phyloP scores from a whole-genome alignment of 2,329 filamentous ascomycete species.

The Xylariaceae sp. region DNA sequence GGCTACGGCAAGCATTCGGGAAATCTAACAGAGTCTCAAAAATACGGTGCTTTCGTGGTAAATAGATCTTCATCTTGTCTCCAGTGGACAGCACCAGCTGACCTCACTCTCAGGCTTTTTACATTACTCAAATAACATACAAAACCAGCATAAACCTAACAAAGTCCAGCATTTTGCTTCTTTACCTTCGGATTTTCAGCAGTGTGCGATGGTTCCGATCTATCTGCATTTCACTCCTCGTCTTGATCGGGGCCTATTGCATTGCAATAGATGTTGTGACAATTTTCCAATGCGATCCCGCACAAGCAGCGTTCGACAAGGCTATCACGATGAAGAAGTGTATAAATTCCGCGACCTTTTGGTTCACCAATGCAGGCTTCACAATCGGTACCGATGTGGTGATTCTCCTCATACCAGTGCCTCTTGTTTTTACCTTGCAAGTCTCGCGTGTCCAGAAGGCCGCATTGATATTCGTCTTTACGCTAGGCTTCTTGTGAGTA shows the following conservation, averaged over 20 bases:
- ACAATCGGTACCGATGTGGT: conserved; percentile 39
- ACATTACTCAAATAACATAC: conserved; percentile 31
- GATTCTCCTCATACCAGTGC: conserved; percentile 39
- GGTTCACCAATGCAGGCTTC: conserved; percentile 40
- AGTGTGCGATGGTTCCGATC: conserved; percentile 28
- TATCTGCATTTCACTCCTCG: conserved; percentile 23
- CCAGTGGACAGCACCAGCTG: not conserved
- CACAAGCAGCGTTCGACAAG: conserved; percentile 29
- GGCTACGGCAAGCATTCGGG: conserved; percentile 28
- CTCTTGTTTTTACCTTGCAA: conserved; percentile 36
- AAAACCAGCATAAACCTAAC: conserved; percentile 32
- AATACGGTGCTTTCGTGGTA: conserved; percentile 26
- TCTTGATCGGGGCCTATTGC: conserved; percentile 24
- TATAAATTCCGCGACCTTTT: conserved; percentile 36
- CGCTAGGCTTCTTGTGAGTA: conserved; percentile 39
- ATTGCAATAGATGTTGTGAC: conserved; percentile 26
- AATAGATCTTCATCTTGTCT: not conserved
- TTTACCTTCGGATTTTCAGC: conserved; percentile 32
- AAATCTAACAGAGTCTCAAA: conserved; percentile 17
- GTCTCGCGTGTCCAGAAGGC: conserved; percentile 36
- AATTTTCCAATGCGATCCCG: conserved; percentile 31
- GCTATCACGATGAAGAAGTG: conserved; percentile 24
- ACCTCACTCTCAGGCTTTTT: conserved; percentile 24
- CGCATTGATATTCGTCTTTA: conserved; percentile 38
- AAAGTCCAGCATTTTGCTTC: conserved; percentile 30